Evolutionary conservation across 202 grass and related monocot species (phyloP).

Genomic region (Dendrocalamus latiflorus): DNA sequence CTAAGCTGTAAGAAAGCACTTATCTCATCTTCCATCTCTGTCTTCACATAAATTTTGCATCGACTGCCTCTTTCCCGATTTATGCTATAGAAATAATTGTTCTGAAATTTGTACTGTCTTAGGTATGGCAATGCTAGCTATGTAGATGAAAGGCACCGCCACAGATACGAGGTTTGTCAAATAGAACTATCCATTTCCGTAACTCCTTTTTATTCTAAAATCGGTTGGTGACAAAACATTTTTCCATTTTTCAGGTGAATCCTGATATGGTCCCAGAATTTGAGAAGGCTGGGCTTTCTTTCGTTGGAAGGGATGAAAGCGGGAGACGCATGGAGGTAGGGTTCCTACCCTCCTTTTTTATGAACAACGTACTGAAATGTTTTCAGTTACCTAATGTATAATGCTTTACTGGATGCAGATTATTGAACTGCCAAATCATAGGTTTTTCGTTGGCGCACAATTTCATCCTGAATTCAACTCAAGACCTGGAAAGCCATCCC

Average conservation of each 20-base stretch:
- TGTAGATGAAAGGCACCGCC: slow-evolving; percentile 90
- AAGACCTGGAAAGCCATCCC: slow-evolving; percentile 77
- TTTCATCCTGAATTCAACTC: slow-evolving; percentile 98
- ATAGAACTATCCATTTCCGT: neutral
- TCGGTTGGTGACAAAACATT: slow-evolving; percentile 10
- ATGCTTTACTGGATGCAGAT: slow-evolving; percentile 47
- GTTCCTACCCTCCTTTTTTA: neutral
- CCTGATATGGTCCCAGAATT: slow-evolving; percentile 82
- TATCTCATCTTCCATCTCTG: slow-evolving; percentile 2
- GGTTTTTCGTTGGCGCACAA: slow-evolving; percentile 66
- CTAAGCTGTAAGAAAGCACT: slow-evolving; percentile 71
- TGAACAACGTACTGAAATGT: neutral
- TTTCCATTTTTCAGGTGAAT: slow-evolving; percentile 57
- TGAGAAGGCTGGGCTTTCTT: slow-evolving; percentile 76
- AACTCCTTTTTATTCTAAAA: neutral
- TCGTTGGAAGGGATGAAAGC: slow-evolving; percentile 81
- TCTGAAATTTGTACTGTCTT: slow-evolving; percentile 22
- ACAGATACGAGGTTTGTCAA: slow-evolving; percentile 81
- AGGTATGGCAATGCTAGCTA: slow-evolving; percentile 73
- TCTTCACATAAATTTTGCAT: neutral
- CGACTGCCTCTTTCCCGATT: neutral
- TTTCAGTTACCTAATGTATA: neutral
- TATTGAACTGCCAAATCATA: slow-evolving; percentile 70
- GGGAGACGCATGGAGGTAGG: slow-evolving; percentile 77
- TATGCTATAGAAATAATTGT: neutral